Conservation (phyloP, 225 moss, liverwort and hornwort genomes). For the Pleurozium schreberi region DNA sequence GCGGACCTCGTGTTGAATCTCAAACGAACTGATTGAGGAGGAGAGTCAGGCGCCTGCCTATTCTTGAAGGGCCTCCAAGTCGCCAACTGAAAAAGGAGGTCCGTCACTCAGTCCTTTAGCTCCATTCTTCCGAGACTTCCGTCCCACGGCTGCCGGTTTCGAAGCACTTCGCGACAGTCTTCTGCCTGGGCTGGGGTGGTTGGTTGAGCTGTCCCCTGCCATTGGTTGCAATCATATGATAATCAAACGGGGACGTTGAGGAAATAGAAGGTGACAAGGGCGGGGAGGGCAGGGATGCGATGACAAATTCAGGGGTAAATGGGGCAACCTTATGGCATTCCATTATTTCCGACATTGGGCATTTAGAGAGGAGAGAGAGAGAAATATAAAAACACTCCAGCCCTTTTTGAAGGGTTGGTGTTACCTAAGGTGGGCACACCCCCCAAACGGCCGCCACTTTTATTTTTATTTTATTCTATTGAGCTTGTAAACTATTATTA, state of each 20-base stretch:
- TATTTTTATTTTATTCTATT: too few relatives aligned
- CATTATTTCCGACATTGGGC: not conserved
- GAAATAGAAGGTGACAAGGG: not conserved
- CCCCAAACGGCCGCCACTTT: not conserved
- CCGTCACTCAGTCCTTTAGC: too few relatives aligned
- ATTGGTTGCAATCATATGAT: not conserved
- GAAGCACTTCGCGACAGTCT: not conserved
- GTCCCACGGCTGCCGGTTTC: not conserved
- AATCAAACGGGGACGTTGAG: not conserved
- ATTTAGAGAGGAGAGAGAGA: too few relatives aligned
- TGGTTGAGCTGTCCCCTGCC: not conserved
- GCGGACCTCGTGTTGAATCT: not conserved
- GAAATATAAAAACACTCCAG: not conserved
- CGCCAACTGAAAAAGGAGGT: too few relatives aligned
- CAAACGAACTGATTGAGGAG: not conserved
- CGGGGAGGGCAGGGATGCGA: not conserved
- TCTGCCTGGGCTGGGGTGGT: not conserved
- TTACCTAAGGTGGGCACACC: not conserved
- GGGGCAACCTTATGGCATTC: not conserved
- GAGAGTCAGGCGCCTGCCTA: not conserved
- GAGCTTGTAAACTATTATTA: not conserved
- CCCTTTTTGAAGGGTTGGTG: not conserved
- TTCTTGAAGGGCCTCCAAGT: not conserved
- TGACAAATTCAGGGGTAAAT: not conserved
- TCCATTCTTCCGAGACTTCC: not conserved